A percentile compares a stretch with the other conserved stretches of the same genome.
Conservation (phyloP, 345 rosid species). For the Populus simonii region DNA sequence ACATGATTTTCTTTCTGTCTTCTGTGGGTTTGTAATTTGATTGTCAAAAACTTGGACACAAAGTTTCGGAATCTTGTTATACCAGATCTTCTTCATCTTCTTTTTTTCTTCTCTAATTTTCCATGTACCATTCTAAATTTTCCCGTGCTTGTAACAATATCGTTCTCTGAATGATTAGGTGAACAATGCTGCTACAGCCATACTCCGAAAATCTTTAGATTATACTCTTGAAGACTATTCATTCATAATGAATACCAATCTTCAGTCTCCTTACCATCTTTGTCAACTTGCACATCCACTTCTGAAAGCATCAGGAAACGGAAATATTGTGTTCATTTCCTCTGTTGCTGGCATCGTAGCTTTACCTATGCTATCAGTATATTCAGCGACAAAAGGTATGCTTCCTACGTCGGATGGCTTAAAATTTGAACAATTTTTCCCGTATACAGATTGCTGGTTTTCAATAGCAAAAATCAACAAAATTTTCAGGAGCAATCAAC, state of each 20-base stretch:
- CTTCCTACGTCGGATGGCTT: neutral
- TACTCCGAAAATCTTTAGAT: constrained; percentile 2
- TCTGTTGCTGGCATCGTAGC: constrained; percentile 4
- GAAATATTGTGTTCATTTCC: constrained; percentile 47
- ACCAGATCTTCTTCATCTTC: too few relatives aligned
- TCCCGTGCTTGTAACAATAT: too few relatives aligned
- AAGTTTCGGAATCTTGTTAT: too few relatives aligned
- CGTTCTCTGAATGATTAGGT: constrained; percentile 22
- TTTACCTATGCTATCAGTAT: neutral
- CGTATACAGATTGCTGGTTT: neutral
- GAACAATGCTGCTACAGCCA: constrained; percentile 30
- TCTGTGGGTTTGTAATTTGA: too few relatives aligned
- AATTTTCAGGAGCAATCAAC: constrained; percentile 14
- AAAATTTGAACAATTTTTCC: neutral
- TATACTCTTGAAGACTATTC: constrained; percentile 37
- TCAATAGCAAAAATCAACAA: neutral
- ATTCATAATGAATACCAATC: constrained; percentile 39
- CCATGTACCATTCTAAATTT: too few relatives aligned
- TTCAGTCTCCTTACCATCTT: constrained; percentile 55
- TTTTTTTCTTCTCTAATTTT: too few relatives aligned
- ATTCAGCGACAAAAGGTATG: constrained; percentile 16
- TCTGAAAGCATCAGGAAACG: constrained; percentile 49
- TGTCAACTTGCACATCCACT: constrained; percentile 56
- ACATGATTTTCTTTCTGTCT: too few relatives aligned
- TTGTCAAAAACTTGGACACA: too few relatives aligned